Conservation (phyloP, 2,329 filamentous ascomycete species). For the Pseudogymnoascus sp. region DNA sequence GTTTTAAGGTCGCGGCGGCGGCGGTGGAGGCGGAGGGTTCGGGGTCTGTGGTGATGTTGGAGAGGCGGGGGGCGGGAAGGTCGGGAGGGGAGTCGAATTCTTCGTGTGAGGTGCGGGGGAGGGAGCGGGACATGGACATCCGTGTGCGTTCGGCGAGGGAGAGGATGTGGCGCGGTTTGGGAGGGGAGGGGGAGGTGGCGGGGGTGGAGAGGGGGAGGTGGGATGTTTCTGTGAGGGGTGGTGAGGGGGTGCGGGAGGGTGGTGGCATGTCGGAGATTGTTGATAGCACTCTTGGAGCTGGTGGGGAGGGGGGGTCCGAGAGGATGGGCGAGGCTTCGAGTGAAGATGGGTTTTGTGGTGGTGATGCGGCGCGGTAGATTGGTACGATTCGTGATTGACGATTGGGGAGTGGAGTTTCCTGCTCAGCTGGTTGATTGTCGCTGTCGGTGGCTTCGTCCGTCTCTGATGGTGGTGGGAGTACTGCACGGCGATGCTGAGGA, state of each 20-base stretch:
- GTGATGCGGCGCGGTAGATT: background rate
- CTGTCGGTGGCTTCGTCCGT: background rate
- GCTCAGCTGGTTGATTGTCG: background rate
- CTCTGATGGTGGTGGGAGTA: background rate
- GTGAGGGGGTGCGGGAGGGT: background rate
- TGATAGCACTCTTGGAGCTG: background rate
- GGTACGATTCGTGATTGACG: background rate
- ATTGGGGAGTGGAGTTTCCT: background rate
- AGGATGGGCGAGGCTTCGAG: background rate
- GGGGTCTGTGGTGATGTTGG: conserved; percentile 14
- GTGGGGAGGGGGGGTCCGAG: background rate
- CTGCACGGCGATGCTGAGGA: background rate
- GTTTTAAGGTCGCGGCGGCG: background rate
- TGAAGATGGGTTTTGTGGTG: background rate
- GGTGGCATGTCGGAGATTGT: background rate
- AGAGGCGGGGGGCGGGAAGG: conserved; percentile 13
- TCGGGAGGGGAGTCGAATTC: background rate
- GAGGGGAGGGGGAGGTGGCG: conserved; percentile 48
- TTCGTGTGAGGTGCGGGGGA: background rate
- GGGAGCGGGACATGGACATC: conserved; percentile 65
- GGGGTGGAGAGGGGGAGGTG: conserved; percentile 48
- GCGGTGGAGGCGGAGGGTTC: conserved; percentile 16
- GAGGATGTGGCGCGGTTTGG: conserved; percentile 48
- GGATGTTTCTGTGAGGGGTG: conserved; percentile 16
- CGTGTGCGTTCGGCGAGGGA: conserved; percentile 73